Evolutionary conservation across 306 rosid genomes (phyloP), one percentile per base, ranked within the genome.

Genomic region (Hippophae rhamnoides): DNA sequence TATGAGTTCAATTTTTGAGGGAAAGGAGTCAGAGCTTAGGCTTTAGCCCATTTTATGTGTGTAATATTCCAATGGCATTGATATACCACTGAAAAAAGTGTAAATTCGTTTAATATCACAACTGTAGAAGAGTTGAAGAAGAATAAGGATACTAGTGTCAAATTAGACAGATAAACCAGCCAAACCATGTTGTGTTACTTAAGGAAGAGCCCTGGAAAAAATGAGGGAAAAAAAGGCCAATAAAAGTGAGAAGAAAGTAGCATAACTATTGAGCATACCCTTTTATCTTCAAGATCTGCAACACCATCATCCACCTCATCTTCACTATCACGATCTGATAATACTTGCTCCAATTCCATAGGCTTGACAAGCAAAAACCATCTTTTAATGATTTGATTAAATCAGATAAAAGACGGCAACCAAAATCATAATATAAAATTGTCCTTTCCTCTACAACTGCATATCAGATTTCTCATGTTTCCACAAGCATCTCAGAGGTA

Each of bases 221-320:
- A 41, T 3, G 72, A 6, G 45, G 40, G 10, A 62, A 47, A 9
- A 9, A 47, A 7, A 47, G 3, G 13, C 46, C 38, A 41, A 52
- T 43, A 23, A 12, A 27, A 46, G 54, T 47, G 26, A 51, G 56
- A n/a, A 13, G 43, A 46, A 56, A 43, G 49, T 52, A 25, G 57
- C 57, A 65, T 58, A 57, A 23, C 38, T 14, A 56, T 58, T 45
- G 45, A 64, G 74, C 74, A 63, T 85, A 92, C 99, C 89, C 96
- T 85, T 83, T 80, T 79, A 77, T 92, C 99, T 71, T 92, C 99
- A 61, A 92, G 94, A 74, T 88, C 96, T 43, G 99, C 96, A 82
- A 92, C 73, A 57, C 75, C 95, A 56, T 84, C 88, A 67, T 92
- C 99, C 60, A 85, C 84, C 82, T 92, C 99, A 58, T 83, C 95